These are phyloP conservation scores for Colletotrichum gloeosporioides DNA, from an alignment of 2,329 filamentous ascomycete genomes.

Conservation along the genomic window DNA sequence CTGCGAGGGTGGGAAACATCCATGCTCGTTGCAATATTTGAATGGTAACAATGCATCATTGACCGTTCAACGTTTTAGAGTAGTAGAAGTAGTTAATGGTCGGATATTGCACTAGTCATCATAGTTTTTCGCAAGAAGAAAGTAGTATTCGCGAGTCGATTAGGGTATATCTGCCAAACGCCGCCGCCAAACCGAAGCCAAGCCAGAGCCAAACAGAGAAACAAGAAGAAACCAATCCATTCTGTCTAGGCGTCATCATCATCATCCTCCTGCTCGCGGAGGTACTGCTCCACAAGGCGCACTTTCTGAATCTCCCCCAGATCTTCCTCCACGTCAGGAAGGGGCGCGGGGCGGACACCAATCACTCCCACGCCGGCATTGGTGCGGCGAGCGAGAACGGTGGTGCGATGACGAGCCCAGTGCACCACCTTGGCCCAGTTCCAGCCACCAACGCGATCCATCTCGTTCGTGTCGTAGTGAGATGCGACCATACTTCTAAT, in stretches of 20 bases:
- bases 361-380: not conserved
- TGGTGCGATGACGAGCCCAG: constrained; percentile 8
- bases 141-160: not conserved
- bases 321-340: not conserved
- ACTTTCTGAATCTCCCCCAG: not conserved
- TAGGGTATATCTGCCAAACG: not conserved
- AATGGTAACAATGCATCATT: no score
- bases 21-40: no score
- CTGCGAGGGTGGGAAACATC: no score
- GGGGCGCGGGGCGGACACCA: not conserved
- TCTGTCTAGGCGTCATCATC: not conserved
- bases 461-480: constrained; percentile 6
- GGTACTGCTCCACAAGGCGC: not conserved
- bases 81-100: no score
- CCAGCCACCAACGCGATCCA: not conserved
- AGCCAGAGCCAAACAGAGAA: not conserved
- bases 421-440: constrained; percentile 1
- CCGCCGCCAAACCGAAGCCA: not conserved
- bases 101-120: no score
- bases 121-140: not conserved
- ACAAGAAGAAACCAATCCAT: not conserved
- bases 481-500: not conserved
- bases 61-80: no score
- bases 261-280: not conserved
- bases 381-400: not conserved